A percentile compares a stretch with the other conserved stretches of the same genome.
phyloP scores from a whole-genome alignment of 345 rosid species.

The Hirschfeldia incana region DNA sequence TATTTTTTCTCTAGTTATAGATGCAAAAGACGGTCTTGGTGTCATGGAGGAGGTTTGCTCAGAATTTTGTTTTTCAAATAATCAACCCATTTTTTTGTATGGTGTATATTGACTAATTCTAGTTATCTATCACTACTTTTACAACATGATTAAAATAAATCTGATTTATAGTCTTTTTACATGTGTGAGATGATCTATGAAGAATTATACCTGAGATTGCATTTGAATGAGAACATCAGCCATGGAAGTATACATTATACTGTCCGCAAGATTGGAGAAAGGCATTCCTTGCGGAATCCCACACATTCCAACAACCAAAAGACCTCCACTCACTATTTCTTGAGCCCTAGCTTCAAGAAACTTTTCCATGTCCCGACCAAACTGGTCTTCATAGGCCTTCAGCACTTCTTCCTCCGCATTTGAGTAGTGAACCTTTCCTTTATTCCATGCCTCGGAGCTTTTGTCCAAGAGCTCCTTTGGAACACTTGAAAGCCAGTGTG shows the following conservation, averaged over 20 bases:
- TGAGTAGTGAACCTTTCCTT: slow-evolving; percentile 46
- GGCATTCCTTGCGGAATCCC: slow-evolving; percentile 35
- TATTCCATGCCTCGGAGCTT: slow-evolving; percentile 49
- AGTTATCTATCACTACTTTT: background rate
- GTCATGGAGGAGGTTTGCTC: background rate
- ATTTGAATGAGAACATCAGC: slow-evolving; percentile 49
- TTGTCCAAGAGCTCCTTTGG: slow-evolving; percentile 44
- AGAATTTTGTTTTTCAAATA: background rate
- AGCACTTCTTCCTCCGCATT: slow-evolving; percentile 38
- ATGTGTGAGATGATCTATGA: background rate
- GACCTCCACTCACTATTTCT: slow-evolving; percentile 47
- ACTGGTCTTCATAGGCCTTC: slow-evolving; percentile 43
- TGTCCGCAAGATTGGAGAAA: slow-evolving; percentile 39
- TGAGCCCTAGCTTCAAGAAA: slow-evolving; percentile 45
- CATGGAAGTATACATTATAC: slow-evolving; percentile 54
- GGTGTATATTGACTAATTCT: background rate
- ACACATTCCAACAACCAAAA: slow-evolving; percentile 43
- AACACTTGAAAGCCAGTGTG: slow-evolving; percentile 51
- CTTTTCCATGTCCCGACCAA: slow-evolving; percentile 42
- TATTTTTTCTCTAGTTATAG: background rate
- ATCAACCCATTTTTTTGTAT: background rate
- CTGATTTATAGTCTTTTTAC: background rate
- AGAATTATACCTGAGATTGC: slow-evolving; percentile 34
- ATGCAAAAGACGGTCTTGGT: background rate
- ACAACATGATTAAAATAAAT: background rate